phyloP scores from a whole-genome alignment of 768 basidiomycete genomes.

The Tephrocybe sp. region DNA sequence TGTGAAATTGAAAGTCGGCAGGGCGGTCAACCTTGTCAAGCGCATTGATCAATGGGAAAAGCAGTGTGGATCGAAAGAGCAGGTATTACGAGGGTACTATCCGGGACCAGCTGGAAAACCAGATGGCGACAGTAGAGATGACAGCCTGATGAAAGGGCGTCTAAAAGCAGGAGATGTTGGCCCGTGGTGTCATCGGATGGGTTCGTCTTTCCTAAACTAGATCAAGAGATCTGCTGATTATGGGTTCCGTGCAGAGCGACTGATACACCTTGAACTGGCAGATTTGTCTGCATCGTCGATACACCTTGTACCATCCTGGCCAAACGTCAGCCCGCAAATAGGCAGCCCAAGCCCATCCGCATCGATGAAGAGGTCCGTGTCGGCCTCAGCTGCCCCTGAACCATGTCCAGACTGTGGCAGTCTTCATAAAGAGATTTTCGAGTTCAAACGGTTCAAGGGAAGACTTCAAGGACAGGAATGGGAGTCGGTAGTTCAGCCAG shows the following conservation, averaged over 20 bases:
- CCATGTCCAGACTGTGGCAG: constrained; percentile 45
- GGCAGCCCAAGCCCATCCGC: constrained; percentile 19
- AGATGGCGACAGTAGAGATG: constrained; percentile 12
- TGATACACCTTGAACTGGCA: constrained; percentile 77
- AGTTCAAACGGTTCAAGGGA: constrained; percentile 60
- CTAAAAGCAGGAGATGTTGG: constrained; percentile 61
- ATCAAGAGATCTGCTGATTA: neutral
- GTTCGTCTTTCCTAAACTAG: constrained; percentile 20
- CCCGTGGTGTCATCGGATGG: constrained; percentile 66
- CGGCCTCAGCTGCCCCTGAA: constrained; percentile 16
- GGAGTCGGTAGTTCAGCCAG: constrained; percentile 69
- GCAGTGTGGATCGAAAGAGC: constrained; percentile 76
- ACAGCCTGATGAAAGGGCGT: constrained; percentile 62
- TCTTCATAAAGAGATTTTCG: constrained; percentile 77
- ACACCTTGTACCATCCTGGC: constrained; percentile 58
- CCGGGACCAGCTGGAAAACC: constrained; percentile 38
- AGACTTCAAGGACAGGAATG: constrained; percentile 64
- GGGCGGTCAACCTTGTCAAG: constrained; percentile 68
- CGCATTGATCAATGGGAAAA: constrained; percentile 79
- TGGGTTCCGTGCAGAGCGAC: constrained; percentile 43
- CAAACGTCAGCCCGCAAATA: constrained; percentile 23
- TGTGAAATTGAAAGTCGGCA: constrained; percentile 76
- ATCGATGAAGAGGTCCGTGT: constrained; percentile 18
- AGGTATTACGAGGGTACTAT: constrained; percentile 72
- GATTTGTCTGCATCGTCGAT: constrained; percentile 58